These are phyloP conservation scores for Pyricularia pennisetigena DNA, from an alignment of 2,329 filamentous ascomycete genomes.

Conservation along the genomic window DNA sequence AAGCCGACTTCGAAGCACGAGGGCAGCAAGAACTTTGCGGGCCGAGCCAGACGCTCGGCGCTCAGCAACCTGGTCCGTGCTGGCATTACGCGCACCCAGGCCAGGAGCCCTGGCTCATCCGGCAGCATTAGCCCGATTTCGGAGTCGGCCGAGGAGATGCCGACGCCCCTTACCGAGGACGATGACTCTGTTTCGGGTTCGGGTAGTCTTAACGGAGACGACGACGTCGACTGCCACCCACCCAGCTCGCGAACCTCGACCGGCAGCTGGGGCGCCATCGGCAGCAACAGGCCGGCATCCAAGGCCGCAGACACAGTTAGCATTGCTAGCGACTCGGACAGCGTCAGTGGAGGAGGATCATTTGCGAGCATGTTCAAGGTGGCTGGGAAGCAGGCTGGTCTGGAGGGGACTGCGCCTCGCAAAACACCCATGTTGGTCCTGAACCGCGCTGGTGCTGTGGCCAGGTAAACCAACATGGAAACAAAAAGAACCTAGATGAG, in stretches of 20 bases:
- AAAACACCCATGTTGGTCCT: slow-evolving; percentile 81
- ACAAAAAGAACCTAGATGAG: neutral
- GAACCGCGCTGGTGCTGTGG: slow-evolving; percentile 51
- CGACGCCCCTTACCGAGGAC: slow-evolving; percentile 63
- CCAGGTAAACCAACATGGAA: neutral
- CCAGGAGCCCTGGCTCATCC: slow-evolving; percentile 59
- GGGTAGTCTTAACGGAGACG: slow-evolving; percentile 65
- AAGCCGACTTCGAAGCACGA: slow-evolving; percentile 90
- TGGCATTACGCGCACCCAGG: slow-evolving; percentile 75
- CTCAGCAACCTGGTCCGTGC: slow-evolving; percentile 87
- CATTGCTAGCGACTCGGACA: slow-evolving; percentile 41
- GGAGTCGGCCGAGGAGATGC: slow-evolving; percentile 59
- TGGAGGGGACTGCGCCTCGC: slow-evolving; percentile 55
- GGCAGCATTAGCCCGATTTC: slow-evolving; percentile 86
- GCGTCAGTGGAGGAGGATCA: slow-evolving; percentile 45
- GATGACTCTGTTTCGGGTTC: slow-evolving; percentile 68
- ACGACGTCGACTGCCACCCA: slow-evolving; percentile 50
- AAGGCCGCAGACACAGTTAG: slow-evolving; percentile 58
- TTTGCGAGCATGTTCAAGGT: slow-evolving; percentile 60
- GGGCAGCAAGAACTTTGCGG: slow-evolving; percentile 94
- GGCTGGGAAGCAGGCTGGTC: slow-evolving; percentile 41
- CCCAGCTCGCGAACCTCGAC: slow-evolving; percentile 71
- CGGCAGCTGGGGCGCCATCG: slow-evolving; percentile 68
- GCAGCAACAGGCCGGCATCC: slow-evolving; percentile 71
- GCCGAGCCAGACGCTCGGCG: slow-evolving; percentile 83